phyloP scores from a whole-genome alignment of 192 early-diverging fungal species.

The Backusella circina region DNA sequence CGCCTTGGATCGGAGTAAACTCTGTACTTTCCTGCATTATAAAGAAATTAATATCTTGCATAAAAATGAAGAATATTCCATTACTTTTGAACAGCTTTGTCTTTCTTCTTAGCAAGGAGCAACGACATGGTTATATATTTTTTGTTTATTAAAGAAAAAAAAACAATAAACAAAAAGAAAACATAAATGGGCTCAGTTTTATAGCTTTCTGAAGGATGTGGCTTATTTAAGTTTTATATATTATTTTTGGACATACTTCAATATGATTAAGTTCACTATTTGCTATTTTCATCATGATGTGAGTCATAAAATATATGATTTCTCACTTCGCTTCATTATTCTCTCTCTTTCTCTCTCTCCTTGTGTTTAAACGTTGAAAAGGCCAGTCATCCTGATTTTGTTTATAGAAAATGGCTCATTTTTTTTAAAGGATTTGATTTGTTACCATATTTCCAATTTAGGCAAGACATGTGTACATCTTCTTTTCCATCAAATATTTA shows the following conservation, averaged over 20 bases:
- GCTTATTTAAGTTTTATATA: neutral
- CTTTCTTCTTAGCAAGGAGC: neutral
- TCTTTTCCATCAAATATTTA: neutral
- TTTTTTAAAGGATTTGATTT: neutral
- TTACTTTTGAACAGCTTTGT: slow-evolving; percentile 1
- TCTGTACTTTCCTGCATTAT: neutral
- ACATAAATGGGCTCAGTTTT: neutral
- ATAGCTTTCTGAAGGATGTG: neutral
- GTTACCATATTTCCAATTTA: neutral
- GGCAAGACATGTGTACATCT: neutral
- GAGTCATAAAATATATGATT: neutral
- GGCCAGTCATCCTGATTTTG: neutral
- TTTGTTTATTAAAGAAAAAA: neutral
- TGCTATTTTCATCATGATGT: neutral
- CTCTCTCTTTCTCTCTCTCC: no score
- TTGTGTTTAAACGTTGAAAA: neutral
- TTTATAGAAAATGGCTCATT: neutral
- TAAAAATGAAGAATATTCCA: neutral
- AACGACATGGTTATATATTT: neutral
- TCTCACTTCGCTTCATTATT: neutral
- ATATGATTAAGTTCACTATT: neutral
- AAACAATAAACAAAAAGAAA: neutral
- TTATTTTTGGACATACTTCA: neutral
- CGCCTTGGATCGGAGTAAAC: neutral
- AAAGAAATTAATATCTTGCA: neutral